Evolutionary conservation across 495 filamentous ascomycete genomes (phyloP), one percentile per base, ranked within the genome.

Genomic region (Lichenothelia convexa): DNA sequence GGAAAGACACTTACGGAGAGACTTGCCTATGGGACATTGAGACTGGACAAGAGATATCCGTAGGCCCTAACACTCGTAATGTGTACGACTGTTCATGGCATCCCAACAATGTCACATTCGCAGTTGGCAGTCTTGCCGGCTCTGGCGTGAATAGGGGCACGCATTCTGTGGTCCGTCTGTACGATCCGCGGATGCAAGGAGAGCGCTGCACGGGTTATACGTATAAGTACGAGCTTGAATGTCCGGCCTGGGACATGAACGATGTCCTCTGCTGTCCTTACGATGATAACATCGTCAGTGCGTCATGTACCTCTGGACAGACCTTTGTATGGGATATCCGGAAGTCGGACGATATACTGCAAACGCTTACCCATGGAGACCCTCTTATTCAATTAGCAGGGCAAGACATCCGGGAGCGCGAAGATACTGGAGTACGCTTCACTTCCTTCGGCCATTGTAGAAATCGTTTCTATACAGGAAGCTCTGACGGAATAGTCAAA

Each of bases 251-350:
- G 0, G 89, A 97, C 51, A 83, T 95, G 47, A 94, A 94, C 45
- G 81, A 85, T 45, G 63, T 94, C 4, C 71, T 74, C 3, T 65
- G 60, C 36, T 59, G 54, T 40, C 60, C 56, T 0, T 43, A 55
- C 34, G 49, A 61, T 34, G 34, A 65, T 29, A 61, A 65, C 18
- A 77, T 85, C 42, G 49, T 93, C 20, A 78, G 83, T 1, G 80
- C 80, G 3, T 79, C 80, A 8, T 89, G 83, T 46, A 97, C 89
- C 0, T 71, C 87, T 49, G 78, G 84, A 2, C 70, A 63, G 4
- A 78, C 76, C 0, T 86, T 91, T 46, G 65, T 94, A 2, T 97
- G 81, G 80, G 89, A 97, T 48, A 61, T 64, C 7, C 71, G 83
- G 0, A 62, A 58, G 8, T 60, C 61, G 0, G 48, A 60, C 11